Conservation (phyloP, 1,284 basidiomycete species). For the Pseudozyma hubeiensis region DNA sequence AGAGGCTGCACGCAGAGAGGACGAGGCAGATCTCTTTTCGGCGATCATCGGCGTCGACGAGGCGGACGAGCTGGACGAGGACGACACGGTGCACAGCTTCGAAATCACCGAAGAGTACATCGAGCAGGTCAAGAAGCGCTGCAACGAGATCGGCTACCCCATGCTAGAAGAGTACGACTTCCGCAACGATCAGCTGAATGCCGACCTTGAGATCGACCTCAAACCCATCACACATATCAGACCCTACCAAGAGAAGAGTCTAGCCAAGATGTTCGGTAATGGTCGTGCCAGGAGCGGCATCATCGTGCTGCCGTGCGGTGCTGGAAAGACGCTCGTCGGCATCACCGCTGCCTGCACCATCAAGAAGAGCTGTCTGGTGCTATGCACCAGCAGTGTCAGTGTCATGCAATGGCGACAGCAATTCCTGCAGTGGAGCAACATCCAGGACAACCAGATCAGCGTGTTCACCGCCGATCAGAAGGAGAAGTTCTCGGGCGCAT, state of each 20-base stretch:
- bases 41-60: conserved; percentile 68
- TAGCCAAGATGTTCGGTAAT: conserved; percentile 69
- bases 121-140: conserved; percentile 67
- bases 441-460: conserved; percentile 67
- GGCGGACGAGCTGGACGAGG: conserved; percentile 66
- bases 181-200: conserved; percentile 66
- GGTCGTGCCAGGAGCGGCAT: conserved; percentile 80
- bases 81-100: conserved; percentile 67
- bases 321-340: conserved; percentile 97
- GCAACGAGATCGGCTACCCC: conserved; percentile 67
- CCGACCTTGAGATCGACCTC: conserved; percentile 67
- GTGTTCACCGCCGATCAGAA: conserved; percentile 68
- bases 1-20: conserved; percentile 42
- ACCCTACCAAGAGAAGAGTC: conserved; percentile 68
- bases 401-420: conserved; percentile 69
- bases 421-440: conserved; percentile 68
- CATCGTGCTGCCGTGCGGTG: conserved; percentile 97
- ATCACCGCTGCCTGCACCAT: conserved; percentile 99
- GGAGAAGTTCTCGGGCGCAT: conserved; percentile 67
- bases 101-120: conserved; percentile 66
- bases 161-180: conserved; percentile 69
- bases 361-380: conserved; percentile 97
- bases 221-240: conserved; percentile 68
- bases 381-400: conserved; percentile 75
- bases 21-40: conserved; percentile 66